A percentile compares a stretch with the other conserved stretches of the same genome.
These are phyloP conservation scores for Neoarthrinium moseri DNA, from an alignment of 2,329 filamentous ascomycete species.

Conservation along the genomic window DNA sequence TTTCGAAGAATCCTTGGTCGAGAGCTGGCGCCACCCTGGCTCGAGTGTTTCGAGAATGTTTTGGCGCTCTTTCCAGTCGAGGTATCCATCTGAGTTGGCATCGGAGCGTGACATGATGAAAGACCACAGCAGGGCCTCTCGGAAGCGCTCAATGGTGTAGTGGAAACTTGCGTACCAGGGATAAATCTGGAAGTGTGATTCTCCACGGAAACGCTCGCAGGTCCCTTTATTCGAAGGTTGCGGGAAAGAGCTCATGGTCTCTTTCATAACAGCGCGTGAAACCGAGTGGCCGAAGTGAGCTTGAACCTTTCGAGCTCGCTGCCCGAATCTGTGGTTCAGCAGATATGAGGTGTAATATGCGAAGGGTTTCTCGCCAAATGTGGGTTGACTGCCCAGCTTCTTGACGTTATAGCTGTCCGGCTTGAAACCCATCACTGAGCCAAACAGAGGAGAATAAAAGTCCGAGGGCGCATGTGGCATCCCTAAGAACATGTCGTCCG, in stretches of 20 bases:
- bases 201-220: constrained; percentile 39
- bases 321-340: constrained; percentile 41
- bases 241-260: constrained; percentile 40
- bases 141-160: constrained; percentile 41
- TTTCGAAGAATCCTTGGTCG: constrained; percentile 23
- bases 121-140: constrained; percentile 41
- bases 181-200: constrained; percentile 40
- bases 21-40: constrained; percentile 27
- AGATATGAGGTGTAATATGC: constrained; percentile 43
- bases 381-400: constrained; percentile 26
- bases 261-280: constrained; percentile 34
- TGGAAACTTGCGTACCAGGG: constrained; percentile 41
- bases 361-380: constrained; percentile 43
- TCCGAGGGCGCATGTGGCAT: constrained; percentile 39
- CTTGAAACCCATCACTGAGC: constrained; percentile 40
- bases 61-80: constrained; percentile 37
- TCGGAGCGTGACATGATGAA: constrained; percentile 39
- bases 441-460: constrained; percentile 41
- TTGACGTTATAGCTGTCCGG: constrained; percentile 36
- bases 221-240: constrained; percentile 35
- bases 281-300: constrained; percentile 41
- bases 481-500: constrained; percentile 43
- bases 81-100: constrained; percentile 34
- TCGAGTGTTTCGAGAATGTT: constrained; percentile 33
- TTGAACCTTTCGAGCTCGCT: constrained; percentile 40